phyloP scores from a whole-genome alignment of 2,329 filamentous ascomycete genomes.

The Stemphylium lycopersici region DNA sequence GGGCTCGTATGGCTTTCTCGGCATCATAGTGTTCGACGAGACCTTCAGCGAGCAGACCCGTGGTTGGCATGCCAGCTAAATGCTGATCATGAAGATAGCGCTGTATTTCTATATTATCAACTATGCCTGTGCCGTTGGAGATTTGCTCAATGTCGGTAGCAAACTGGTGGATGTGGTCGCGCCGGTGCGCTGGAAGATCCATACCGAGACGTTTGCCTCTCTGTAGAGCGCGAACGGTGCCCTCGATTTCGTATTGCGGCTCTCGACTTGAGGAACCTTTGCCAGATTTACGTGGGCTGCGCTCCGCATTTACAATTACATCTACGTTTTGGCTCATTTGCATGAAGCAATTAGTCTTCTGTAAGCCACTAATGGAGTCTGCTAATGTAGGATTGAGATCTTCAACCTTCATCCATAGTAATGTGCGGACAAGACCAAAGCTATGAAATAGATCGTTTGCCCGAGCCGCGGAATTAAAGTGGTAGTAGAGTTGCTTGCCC shows the following conservation, averaged over 20 bases:
- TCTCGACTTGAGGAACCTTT: conserved; percentile 27
- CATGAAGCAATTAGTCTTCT: conserved; percentile 63
- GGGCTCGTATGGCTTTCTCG: conserved; percentile 10
- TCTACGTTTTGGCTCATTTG: conserved; percentile 67
- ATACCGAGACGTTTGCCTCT: conserved; percentile 28
- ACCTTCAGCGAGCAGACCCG: conserved; percentile 23
- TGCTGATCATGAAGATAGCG: conserved; percentile 32
- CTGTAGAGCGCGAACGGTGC: conserved; percentile 31
- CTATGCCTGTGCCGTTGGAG: conserved; percentile 27
- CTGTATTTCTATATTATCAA: conserved; percentile 11
- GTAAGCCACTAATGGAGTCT: conserved; percentile 59
- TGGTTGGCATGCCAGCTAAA: conserved; percentile 24
- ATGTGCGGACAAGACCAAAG: conserved; percentile 79
- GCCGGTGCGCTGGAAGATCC: conserved; percentile 34
- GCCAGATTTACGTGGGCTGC: conserved; percentile 16
- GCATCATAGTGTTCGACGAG: conserved; percentile 15
- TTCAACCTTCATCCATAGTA: conserved; percentile 71
- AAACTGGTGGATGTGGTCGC: conserved; percentile 33
- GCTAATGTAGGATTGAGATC: conserved; percentile 69
- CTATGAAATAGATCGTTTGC: conserved; percentile 68
- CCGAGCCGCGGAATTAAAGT: conserved; percentile 66
- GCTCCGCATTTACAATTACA: conserved; percentile 28
- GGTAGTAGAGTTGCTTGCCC: conserved; percentile 63
- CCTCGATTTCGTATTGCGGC: conserved; percentile 40
- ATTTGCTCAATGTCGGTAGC: conserved; percentile 32